phyloP scores from a whole-genome alignment of 805 yeast genomes.

The Yamadazyma sp. region DNA sequence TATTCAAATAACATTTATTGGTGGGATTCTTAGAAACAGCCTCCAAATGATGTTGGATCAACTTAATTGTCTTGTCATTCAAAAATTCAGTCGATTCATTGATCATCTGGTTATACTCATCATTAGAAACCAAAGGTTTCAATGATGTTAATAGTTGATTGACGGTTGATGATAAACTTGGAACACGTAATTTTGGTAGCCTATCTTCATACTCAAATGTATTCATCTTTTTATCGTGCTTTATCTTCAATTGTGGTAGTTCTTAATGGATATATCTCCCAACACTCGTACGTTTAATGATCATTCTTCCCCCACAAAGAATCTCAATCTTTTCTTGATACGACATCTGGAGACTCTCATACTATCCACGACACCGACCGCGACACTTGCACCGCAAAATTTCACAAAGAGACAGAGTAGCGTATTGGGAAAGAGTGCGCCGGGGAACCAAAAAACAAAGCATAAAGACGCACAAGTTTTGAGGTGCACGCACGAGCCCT shows the following conservation, averaged over 20 bases:
- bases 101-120: constrained; percentile 47
- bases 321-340: too few species aligned
- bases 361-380: too few species aligned
- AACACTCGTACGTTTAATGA: too few species aligned
- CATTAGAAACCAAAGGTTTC: constrained; percentile 55
- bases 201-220: constrained; percentile 41
- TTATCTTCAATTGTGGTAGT: background rate
- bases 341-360: too few species aligned
- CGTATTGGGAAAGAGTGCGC: too few species aligned
- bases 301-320: too few species aligned
- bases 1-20: constrained; percentile 50
- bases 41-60: constrained; percentile 53
- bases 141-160: constrained; percentile 53
- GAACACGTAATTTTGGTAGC: constrained; percentile 63
- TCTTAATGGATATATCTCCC: background rate
- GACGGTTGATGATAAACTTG: constrained; percentile 49
- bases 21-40: constrained; percentile 42
- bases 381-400: too few species aligned
- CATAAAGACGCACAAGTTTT: too few species aligned
- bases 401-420: too few species aligned
- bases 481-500: too few species aligned
- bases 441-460: too few species aligned
- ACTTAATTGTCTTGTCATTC: constrained; percentile 36
- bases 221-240: background rate
- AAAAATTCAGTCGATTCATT: constrained; percentile 45